A percentile compares a stretch with the other conserved stretches of the same genome.
Conservation (phyloP, 1,284 basidiomycete genomes). For the Fistulina hepatica region DNA sequence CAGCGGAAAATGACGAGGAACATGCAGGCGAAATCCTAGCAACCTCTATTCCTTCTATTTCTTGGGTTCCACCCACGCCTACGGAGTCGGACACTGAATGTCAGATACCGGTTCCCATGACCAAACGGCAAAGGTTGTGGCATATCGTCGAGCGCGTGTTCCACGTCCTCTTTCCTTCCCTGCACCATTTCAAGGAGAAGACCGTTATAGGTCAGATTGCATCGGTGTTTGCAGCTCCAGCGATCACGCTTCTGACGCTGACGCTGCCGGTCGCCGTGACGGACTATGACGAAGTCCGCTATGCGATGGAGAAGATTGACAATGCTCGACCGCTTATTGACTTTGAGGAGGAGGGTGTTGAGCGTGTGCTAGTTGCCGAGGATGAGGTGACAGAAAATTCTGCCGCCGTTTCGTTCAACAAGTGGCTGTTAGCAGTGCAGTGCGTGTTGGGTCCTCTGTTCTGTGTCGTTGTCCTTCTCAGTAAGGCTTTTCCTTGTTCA, state of each 20-base stretch:
- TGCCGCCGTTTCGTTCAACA: conserved; percentile 61
- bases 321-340: conserved; percentile 34
- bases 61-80: conserved; percentile 38
- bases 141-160: conserved; percentile 31
- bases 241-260: conserved; percentile 76
- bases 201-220: conserved; percentile 64
- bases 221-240: conserved; percentile 76
- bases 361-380: conserved; percentile 50
- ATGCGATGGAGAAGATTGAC: conserved; percentile 38
- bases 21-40: conserved; percentile 14
- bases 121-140: conserved; percentile 31
- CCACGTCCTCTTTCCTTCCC: conserved; percentile 77
- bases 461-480: conserved; percentile 62
- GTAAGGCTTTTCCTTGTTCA: conserved; percentile 31
- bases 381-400: conserved; percentile 54
- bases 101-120: conserved; percentile 29
- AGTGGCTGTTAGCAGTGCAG: conserved; percentile 74
- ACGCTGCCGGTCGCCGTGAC: conserved; percentile 85
- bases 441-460: conserved; percentile 74
- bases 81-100: conserved; percentile 32
- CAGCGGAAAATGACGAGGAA: conserved; percentile 1
- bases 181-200: conserved; percentile 69
- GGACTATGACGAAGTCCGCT: conserved; percentile 34
- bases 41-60: conserved; percentile 40
- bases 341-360: conserved; percentile 62